Base-by-base conservation (phyloP, 192 early-diverging fungal genomes). In the Coemansia sp. region DNA sequence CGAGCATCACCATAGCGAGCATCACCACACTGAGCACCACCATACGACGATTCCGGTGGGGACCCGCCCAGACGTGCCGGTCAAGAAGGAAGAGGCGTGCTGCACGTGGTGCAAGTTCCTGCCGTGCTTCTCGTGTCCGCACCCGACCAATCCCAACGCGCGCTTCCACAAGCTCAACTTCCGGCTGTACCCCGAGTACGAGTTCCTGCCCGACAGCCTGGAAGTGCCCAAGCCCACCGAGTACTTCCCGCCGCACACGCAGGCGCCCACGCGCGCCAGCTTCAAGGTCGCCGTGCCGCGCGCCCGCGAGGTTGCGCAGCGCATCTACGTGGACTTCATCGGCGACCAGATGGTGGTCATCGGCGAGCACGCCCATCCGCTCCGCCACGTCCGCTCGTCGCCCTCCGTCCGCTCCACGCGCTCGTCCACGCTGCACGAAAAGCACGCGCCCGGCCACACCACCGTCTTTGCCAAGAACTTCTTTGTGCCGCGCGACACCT, bases 71-170 rank as follows among this genome's bases (percentile, higher is more conserved):
- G 59, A 58, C 15, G 46, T 53, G 0, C 49, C 55, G 10, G 50
- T 69, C 31, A 61, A 55, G 50, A 43, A 55, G 11, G 58, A 49
- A 15, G 72, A 69, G 51, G 50, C 72, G 8, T 76, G 72, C 66
- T 76, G 72, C 59, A 69, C 72, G 1, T 76, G 72, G 72, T 76
- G 72, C 62, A 61, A 56, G 47, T 65, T 76, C 66, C 66, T 76
- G 0, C 72, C 72, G 4, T 76, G 72, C 30, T 59, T 76, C 0
- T 55, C 56, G 45, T 76, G 72, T 38, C 72, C 72, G 10, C 54
- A 65, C n/a, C 72, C 72, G 11, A 57, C 65, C 5, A 78, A 78
- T 47, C 59, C 67, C 2, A 78, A 78, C 38, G 67, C 48, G 37
- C 63, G 74, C 0, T 78, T 78, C 68, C 53, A 63, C 10, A 78